phyloP scores from a whole-genome alignment of 176 grass and related monocot genomes.

The Oryza rufipogon region DNA sequence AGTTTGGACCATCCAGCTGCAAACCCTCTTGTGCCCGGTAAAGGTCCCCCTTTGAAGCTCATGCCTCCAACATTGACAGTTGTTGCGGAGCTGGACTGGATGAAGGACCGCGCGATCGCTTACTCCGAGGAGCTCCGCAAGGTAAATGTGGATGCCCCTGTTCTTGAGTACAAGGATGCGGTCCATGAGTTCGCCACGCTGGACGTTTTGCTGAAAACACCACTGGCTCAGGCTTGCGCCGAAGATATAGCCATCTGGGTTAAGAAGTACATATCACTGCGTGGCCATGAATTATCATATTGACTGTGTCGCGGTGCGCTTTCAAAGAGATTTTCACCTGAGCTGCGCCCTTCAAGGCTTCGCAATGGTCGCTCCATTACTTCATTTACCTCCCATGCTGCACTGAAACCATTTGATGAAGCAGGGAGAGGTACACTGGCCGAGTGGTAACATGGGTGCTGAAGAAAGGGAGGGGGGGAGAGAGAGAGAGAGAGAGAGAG shows the following conservation, averaged over 20 bases:
- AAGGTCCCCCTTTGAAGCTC: slow-evolving; percentile 54
- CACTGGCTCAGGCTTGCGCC: slow-evolving; percentile 59
- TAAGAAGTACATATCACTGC: slow-evolving; percentile 77
- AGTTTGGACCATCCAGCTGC: slow-evolving; percentile 64
- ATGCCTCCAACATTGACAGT: slow-evolving; percentile 80
- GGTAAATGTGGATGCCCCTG: slow-evolving; percentile 68
- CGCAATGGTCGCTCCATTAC: background rate
- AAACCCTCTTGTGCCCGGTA: slow-evolving; percentile 55
- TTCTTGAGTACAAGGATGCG: slow-evolving; percentile 72
- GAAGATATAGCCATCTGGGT: slow-evolving; percentile 80
- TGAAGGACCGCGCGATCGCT: slow-evolving; percentile 74
- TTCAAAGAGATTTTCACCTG: slow-evolving; percentile 15
- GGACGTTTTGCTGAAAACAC: slow-evolving; percentile 57
- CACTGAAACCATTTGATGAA: background rate
- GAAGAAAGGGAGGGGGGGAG: background rate
- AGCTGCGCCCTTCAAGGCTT: background rate
- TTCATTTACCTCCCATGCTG: background rate
- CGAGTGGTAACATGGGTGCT: background rate
- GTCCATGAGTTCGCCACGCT: slow-evolving; percentile 74
- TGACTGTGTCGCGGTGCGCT: slow-evolving; percentile 27
- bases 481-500: background rate
- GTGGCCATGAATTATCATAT: slow-evolving; percentile 74
- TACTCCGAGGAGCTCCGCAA: slow-evolving; percentile 72
- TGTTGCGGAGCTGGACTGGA: slow-evolving; percentile 73
- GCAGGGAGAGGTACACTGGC: background rate